Evolutionary conservation across 345 rosid species (phyloP).

Genomic region (Excoecaria cochinchinensis): DNA sequence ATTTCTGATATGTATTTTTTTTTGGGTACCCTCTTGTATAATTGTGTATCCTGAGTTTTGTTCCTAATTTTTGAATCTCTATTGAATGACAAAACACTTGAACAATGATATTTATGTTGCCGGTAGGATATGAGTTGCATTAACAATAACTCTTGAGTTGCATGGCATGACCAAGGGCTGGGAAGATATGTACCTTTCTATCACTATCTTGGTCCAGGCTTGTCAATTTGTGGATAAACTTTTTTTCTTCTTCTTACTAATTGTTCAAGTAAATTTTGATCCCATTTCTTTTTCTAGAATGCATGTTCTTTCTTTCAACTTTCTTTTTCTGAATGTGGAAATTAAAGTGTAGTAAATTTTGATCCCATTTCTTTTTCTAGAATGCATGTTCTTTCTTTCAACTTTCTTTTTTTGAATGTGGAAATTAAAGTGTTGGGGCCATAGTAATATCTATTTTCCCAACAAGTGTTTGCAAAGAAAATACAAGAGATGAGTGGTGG

Average conservation of each 20-base stretch:
- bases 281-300: background rate
- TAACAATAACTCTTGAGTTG: background rate
- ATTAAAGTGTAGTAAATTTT: too few species aligned
- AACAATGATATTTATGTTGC: background rate
- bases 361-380: too few species aligned
- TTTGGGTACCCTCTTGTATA: background rate
- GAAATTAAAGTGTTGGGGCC: background rate
- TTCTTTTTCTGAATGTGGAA: background rate
- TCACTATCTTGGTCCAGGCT: too few species aligned
- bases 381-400: too few species aligned
- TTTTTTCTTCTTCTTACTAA: background rate
- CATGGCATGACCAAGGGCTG: background rate
- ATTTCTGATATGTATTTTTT: background rate
- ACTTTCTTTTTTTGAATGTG: too few species aligned
- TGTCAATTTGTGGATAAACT: background rate
- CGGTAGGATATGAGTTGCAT: background rate
- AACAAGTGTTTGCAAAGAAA: background rate
- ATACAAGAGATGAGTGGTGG: background rate
- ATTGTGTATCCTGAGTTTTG: background rate
- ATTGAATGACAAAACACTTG: background rate
- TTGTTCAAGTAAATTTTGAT: background rate
- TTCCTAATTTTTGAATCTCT: background rate
- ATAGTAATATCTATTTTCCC: background rate
- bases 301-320: background rate
- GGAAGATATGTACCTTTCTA: background rate